phyloP scores from a whole-genome alignment of 164 flowering plant species.

The Protea cynaroides region DNA sequence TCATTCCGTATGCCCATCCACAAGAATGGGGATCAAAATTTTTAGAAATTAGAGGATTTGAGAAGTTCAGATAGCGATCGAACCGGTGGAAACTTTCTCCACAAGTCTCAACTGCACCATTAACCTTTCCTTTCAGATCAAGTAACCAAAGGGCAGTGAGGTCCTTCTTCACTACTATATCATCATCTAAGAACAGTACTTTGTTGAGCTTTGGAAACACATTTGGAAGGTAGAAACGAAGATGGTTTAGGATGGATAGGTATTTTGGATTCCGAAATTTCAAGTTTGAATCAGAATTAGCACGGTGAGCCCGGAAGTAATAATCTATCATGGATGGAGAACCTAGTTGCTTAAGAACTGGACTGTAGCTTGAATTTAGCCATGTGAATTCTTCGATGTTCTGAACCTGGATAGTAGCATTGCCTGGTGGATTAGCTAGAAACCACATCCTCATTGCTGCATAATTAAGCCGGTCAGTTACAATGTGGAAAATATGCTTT shows the following conservation, averaged over 20 bases:
- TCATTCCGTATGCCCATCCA: slow-evolving; percentile 97
- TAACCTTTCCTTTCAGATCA: slow-evolving; percentile 66
- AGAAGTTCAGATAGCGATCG: slow-evolving; percentile 78
- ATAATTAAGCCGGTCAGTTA: slow-evolving; percentile 79
- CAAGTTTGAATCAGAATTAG: slow-evolving; percentile 54
- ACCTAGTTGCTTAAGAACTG: slow-evolving; percentile 54
- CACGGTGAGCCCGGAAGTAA: slow-evolving; percentile 52
- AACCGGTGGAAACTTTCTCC: slow-evolving; percentile 74
- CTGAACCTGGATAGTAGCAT: slow-evolving; percentile 58
- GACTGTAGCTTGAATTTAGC: slow-evolving; percentile 67
- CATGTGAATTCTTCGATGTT: slow-evolving; percentile 68
- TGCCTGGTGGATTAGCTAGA: slow-evolving; percentile 51
- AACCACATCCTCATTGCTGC: slow-evolving; percentile 97
- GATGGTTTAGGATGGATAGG: slow-evolving; percentile 68
- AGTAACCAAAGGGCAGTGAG: slow-evolving; percentile 56
- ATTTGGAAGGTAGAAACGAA: slow-evolving; percentile 67
- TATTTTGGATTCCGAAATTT: slow-evolving; percentile 71
- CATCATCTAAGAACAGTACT: slow-evolving; percentile 70
- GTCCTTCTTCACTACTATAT: slow-evolving; percentile 66
- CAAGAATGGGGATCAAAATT: slow-evolving; percentile 78
- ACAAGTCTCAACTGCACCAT: slow-evolving; percentile 87
- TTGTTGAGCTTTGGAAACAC: slow-evolving; percentile 63
- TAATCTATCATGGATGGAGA: slow-evolving; percentile 60
- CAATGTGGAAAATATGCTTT: slow-evolving; percentile 65
- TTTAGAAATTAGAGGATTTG: slow-evolving; percentile 68